Conservation (phyloP, 345 rosid species). For the Alliaria petiolata region DNA sequence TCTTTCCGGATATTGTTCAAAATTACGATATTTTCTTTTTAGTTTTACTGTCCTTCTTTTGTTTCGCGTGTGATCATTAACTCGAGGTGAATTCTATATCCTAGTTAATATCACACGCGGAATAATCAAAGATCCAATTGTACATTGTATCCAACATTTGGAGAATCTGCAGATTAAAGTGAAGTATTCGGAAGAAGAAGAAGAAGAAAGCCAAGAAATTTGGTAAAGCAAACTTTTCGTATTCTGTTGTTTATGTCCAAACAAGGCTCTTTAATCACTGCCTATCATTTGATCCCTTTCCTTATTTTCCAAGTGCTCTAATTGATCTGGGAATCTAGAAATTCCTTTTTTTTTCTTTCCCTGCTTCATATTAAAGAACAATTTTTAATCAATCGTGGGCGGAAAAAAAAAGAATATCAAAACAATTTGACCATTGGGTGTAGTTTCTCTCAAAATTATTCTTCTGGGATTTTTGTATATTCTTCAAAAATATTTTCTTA, state of each 20-base stretch:
- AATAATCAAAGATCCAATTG: background rate
- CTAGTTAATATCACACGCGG: conserved; percentile 30
- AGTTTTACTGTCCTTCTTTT: background rate
- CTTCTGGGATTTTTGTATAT: conserved; percentile 21
- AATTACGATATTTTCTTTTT: background rate
- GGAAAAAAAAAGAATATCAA: background rate
- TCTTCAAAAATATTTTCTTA: background rate
- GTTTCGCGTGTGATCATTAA: conserved; percentile 35
- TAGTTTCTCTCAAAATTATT: conserved; percentile 12
- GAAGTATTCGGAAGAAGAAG: background rate
- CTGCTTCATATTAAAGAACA: too few species aligned
- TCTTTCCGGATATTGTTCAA: background rate
- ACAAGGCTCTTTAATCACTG: background rate
- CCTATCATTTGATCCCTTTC: background rate
- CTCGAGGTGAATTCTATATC: conserved; percentile 4
- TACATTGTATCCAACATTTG: background rate
- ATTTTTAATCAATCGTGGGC: background rate
- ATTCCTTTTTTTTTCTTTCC: background rate
- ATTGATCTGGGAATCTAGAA: background rate
- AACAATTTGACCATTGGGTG: conserved; percentile 18
- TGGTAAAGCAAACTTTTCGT: conserved; percentile 7
- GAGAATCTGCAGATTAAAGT: background rate
- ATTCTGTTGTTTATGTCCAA: background rate
- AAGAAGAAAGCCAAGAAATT: background rate
- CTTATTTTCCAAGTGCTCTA: too few species aligned